Evolutionary conservation across 139 green algal species (phyloP).

Genomic region (Micractinium sp.): DNA sequence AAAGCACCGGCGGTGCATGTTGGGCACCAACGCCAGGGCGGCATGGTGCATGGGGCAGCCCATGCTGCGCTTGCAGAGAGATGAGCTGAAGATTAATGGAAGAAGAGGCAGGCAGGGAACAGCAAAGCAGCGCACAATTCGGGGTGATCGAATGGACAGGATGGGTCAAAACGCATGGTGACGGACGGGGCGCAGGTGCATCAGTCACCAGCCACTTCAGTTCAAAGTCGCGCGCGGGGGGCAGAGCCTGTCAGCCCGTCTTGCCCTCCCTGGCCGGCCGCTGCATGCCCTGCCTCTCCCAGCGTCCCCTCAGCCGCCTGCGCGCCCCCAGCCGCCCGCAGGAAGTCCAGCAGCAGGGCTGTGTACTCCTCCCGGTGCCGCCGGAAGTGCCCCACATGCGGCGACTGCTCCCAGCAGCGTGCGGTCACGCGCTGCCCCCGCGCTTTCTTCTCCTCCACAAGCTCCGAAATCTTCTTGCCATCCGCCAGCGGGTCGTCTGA

Average conservation of each 20-base stretch:
- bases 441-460: constrained; percentile 8
- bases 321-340: neutral
- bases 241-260: too few species aligned
- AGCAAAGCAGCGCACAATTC: neutral
- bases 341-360: constrained; percentile 9
- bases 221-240: too few species aligned
- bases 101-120: neutral
- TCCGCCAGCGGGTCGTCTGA: constrained; percentile 23
- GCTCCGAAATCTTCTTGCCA: neutral
- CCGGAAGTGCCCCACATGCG: constrained; percentile 27
- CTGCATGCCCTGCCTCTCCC: too few species aligned
- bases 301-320: neutral
- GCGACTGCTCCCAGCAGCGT: constrained; percentile 3
- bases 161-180: too few species aligned
- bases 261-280: too few species aligned
- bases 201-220: neutral
- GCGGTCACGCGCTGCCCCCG: neutral
- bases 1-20: too few species aligned
- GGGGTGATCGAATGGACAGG: neutral
- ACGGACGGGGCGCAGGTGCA: neutral
- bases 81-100: too few species aligned
- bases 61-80: too few species aligned
- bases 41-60: too few species aligned
- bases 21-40: too few species aligned
- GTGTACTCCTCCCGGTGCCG: constrained; percentile 33